phyloP scores from a whole-genome alignment of 176 grass and related monocot species.

The Paspalum notatum region DNA sequence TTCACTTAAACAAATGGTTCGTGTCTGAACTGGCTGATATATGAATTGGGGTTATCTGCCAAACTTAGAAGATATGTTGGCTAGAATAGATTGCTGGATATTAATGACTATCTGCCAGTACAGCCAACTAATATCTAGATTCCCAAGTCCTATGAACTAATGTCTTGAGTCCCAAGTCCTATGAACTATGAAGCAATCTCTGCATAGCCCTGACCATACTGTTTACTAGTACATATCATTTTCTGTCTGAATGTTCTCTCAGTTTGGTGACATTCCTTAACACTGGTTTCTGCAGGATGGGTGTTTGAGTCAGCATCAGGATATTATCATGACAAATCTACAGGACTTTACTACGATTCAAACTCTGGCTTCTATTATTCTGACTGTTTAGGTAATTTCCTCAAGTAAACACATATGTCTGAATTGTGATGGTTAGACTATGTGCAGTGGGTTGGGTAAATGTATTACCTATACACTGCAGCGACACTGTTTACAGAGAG shows the following conservation, averaged over 20 bases:
- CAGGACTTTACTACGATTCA: constrained; percentile 70
- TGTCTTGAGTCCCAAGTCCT: background rate
- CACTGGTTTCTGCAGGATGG: constrained; percentile 60
- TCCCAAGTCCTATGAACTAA: too few relatives aligned
- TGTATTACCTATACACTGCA: too few relatives aligned
- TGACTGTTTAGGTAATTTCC: constrained; percentile 58
- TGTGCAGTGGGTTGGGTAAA: too few relatives aligned
- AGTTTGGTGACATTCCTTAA: constrained; percentile 30
- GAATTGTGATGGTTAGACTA: background rate
- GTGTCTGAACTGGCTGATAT: background rate
- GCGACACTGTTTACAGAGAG: too few relatives aligned
- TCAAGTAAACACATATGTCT: constrained; percentile 12
- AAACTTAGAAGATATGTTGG: background rate
- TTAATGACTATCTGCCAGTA: background rate
- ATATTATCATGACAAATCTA: constrained; percentile 75
- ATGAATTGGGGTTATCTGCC: constrained; percentile 3
- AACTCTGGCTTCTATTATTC: constrained; percentile 90
- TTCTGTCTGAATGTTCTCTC: background rate
- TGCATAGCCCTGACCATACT: constrained; percentile 5
- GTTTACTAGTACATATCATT: background rate
- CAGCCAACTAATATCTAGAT: background rate
- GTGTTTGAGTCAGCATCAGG: constrained; percentile 65
- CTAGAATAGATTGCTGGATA: constrained; percentile 7
- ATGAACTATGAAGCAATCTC: background rate
- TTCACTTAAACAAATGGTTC: background rate